Conservation (phyloP, 495 filamentous ascomycete species). For the Trichoderma erinaceum region DNA sequence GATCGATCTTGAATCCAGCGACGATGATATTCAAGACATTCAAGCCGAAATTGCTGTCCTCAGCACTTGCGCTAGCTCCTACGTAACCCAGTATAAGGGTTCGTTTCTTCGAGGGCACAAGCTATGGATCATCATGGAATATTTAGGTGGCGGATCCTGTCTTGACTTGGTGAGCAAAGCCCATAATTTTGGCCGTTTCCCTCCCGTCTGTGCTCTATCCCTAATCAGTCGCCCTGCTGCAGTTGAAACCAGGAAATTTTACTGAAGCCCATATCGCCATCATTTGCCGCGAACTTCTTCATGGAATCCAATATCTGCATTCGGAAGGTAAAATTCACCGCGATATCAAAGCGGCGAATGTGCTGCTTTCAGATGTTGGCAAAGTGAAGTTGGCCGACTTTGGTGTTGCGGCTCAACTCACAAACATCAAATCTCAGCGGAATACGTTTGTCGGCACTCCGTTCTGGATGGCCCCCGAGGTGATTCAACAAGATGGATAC, state of each 20-base stretch:
- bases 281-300: slow-evolving; percentile 83
- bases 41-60: slow-evolving; percentile 96
- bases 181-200: neutral
- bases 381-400: slow-evolving; percentile 98
- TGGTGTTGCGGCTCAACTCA: slow-evolving; percentile 91
- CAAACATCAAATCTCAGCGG: slow-evolving; percentile 94
- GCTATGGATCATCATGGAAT: slow-evolving; percentile 99
- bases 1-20: slow-evolving; percentile 97
- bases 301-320: slow-evolving; percentile 90
- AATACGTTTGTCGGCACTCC: slow-evolving; percentile 99
- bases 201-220: neutral
- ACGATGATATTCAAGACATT: slow-evolving; percentile 96
- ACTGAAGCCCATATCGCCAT: slow-evolving; percentile 90
- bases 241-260: slow-evolving; percentile 91
- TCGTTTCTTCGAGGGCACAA: slow-evolving; percentile 92
- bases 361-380: slow-evolving; percentile 77
- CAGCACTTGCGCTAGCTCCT: slow-evolving; percentile 86
- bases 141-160: slow-evolving; percentile 86
- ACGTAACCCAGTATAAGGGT: slow-evolving; percentile 92
- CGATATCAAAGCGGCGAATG: slow-evolving; percentile 95
- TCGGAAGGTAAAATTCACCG: slow-evolving; percentile 93
- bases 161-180: slow-evolving; percentile 65
- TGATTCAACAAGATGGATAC: slow-evolving; percentile 94
- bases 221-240: slow-evolving; percentile 18
- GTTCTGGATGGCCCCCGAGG: slow-evolving; percentile 99